phyloP scores from a whole-genome alignment of 169 alveolate species.

The Plasmodium cynomolgi region DNA sequence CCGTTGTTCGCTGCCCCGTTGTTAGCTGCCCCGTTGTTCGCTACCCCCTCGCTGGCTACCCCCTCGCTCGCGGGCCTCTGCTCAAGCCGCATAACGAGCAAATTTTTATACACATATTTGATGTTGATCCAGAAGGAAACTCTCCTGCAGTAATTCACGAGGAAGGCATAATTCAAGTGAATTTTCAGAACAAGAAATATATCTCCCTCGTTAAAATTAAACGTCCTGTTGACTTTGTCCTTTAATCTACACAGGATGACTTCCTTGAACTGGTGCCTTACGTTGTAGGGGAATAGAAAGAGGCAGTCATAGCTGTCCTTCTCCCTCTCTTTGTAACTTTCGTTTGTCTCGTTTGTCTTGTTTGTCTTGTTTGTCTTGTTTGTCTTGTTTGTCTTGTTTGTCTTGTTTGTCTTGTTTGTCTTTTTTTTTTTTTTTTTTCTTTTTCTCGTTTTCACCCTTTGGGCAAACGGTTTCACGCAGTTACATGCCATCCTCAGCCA shows the following conservation, averaged over 20 bases:
- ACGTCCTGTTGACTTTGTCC: slow-evolving; percentile 18
- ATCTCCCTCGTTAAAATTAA: not conserved
- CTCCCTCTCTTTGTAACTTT: not conserved
- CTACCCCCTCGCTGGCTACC: not conserved
- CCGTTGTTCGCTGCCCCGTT: not conserved
- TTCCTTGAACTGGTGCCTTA: slow-evolving; percentile 4
- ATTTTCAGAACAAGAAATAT: slow-evolving; percentile 6
- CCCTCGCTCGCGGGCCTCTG: not conserved
- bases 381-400: too few species aligned
- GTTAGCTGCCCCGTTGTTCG: not conserved
- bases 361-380: too few species aligned
- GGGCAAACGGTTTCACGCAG: not conserved
- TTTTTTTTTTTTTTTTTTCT: too few species aligned
- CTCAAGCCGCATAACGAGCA: not conserved
- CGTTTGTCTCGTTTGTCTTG: not conserved
- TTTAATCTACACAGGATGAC: slow-evolving; percentile 24
- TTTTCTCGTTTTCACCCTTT: not conserved
- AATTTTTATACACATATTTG: slow-evolving; percentile 3
- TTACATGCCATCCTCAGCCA: not conserved
- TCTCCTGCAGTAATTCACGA: not conserved
- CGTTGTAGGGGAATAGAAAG: slow-evolving; percentile 21
- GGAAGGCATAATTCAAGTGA: slow-evolving; percentile 5
- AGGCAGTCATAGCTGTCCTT: slow-evolving; percentile 25
- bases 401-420: too few species aligned
- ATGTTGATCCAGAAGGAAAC: slow-evolving; percentile 53